Percentiles rank a stretch among this genome's conserved stretches.
These are phyloP conservation scores for Bruguiera gymnorhiza DNA, from an alignment of 345 rosid genomes.

Conservation along the genomic window DNA sequence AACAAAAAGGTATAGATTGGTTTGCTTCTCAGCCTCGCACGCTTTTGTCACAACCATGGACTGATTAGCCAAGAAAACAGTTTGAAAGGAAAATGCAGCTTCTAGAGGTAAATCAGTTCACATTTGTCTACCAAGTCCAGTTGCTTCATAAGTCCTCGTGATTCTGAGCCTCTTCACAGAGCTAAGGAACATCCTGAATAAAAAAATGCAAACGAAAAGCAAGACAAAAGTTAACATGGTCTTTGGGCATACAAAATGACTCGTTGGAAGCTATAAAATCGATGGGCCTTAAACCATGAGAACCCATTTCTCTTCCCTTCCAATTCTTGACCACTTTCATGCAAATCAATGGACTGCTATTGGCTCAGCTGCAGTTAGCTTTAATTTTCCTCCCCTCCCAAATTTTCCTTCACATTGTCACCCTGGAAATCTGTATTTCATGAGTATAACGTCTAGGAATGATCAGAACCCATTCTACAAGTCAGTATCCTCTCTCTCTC, in stretches of 20 bases:
- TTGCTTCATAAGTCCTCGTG: constrained; percentile 78
- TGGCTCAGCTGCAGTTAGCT: no score
- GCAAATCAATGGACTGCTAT: no score
- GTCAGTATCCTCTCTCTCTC: neutral
- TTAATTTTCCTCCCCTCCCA: no score
- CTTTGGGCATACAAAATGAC: neutral
- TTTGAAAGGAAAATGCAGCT: neutral
- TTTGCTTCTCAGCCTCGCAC: constrained; percentile 28
- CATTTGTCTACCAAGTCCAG: constrained; percentile 52
- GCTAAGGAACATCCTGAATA: constrained; percentile 67
- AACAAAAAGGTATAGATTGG: constrained; percentile 16
- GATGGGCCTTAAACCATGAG: neutral
- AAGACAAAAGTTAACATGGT: neutral
- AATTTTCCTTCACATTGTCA: no score
- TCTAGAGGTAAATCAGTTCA: constrained; percentile 18
- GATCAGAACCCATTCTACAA: neutral
- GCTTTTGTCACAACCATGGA: constrained; percentile 35
- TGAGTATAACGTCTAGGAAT: neutral
- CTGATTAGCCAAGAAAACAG: constrained; percentile 21
- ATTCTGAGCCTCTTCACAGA: constrained; percentile 87
- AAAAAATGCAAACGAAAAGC: constrained; percentile 8
- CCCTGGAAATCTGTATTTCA: neutral
- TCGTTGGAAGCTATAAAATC: neutral
- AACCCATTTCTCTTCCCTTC: neutral
- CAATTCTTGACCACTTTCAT: neutral